Conservation (phyloP, 176 grass and related monocot species). For the Rhynchospora tenuis region DNA sequence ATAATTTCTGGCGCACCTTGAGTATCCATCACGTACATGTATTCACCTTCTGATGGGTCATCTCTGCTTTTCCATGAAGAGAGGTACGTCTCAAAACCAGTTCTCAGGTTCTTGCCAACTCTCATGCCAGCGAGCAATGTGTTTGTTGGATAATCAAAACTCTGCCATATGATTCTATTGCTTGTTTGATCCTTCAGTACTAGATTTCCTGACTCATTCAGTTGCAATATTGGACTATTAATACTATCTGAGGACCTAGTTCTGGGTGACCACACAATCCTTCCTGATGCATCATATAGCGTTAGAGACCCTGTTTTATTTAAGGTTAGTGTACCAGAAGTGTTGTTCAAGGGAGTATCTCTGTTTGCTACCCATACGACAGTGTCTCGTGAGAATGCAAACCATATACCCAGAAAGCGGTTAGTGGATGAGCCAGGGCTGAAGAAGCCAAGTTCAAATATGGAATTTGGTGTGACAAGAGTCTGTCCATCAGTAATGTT, state of each 20-base stretch:
- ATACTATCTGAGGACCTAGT: neutral
- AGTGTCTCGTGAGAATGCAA: neutral
- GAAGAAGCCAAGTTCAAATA: conserved; percentile 43
- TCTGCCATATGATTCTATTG: conserved; percentile 16
- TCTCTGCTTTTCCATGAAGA: conserved; percentile 35
- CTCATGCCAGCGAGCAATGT: conserved; percentile 26
- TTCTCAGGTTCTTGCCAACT: conserved; percentile 29
- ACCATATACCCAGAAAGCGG: conserved; percentile 32
- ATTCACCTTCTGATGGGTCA: conserved; percentile 34
- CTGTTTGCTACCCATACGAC: conserved; percentile 44
- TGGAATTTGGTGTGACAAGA: no score
- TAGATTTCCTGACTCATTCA: conserved; percentile 27
- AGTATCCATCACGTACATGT: neutral
- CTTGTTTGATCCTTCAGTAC: conserved; percentile 15
- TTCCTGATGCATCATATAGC: neutral
- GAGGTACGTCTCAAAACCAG: conserved; percentile 25
- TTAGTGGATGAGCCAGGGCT: neutral
- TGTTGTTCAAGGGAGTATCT: conserved; percentile 16
- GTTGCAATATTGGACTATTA: conserved; percentile 17
- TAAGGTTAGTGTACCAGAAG: conserved; percentile 9
- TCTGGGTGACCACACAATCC: neutral
- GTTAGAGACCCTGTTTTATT: neutral
- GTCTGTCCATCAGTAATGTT: no score
- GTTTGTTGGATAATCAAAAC: conserved; percentile 27
- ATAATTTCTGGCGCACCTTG: conserved; percentile 9